Evolutionary conservation across 2,329 filamentous ascomycete species (phyloP), one percentile per base, ranked within the genome.

Genomic region (Colletotrichum sp.): DNA sequence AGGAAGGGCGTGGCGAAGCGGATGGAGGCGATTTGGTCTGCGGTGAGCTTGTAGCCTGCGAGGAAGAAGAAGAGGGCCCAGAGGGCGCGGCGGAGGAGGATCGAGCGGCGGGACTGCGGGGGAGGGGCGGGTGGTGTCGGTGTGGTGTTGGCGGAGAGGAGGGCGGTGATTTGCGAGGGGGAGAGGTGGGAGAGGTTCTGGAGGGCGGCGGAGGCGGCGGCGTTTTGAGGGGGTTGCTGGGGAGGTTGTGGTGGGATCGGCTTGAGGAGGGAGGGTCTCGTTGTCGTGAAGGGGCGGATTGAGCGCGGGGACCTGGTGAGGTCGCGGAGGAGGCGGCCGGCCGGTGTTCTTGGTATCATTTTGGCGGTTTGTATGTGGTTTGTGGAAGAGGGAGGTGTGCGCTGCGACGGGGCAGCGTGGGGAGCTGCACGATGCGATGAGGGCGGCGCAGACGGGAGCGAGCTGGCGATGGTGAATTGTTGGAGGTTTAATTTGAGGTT

Each of bases 111-210:
- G 43, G 72, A 75, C 14, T 24, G 60, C 63, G 30, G 12, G 34
- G 63, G 21, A 24, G 28, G 36, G 26, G 24, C 2, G 24, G 73
- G 14, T 39, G 70, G 18, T 36, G 32, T 57, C 2, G 36, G 36
- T 30, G 70, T 24, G 63, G 13, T 55, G 28, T 39, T 67, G 55
- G 65, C 61, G 48, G 72, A 73, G 55, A 78, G 75, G 77, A 78
- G 77, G 66, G 77, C 64, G 7, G 72, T 72, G 16, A 78, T 77
- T 34, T 78, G 77, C 18, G 52, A 72, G 14, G 77, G 77, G 10
- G 77, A 68, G 18, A 78, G 77, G 60, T 72, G 72, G 26, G 77
- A 77, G 57, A 78, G 77, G 61, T 77, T 78, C 52, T 67, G 34
- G 43, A 78, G 77, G 34, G 75, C 72, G 4, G 66, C 59, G 57